These are phyloP conservation scores for Fusarium gaditjirri DNA, from an alignment of 2,329 filamentous ascomycete species.

Conservation along the genomic window DNA sequence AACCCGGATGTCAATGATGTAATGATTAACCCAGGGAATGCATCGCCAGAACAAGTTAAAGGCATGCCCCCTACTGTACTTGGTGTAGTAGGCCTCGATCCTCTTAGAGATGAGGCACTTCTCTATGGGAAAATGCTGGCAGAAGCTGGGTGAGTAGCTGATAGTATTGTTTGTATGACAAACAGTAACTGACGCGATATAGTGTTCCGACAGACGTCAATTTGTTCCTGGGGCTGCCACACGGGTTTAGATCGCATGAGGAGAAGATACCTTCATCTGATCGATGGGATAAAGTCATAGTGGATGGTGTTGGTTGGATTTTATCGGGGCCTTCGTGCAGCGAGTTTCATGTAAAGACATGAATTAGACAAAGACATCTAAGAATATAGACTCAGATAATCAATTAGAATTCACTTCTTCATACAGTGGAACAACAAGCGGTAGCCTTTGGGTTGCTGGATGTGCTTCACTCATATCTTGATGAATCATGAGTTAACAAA, in stretches of 20 bases:
- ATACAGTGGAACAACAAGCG: too few species aligned
- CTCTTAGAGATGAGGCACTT: background rate
- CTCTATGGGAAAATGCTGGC: conserved; percentile 2
- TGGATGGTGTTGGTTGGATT: background rate
- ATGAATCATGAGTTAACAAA: too few species aligned
- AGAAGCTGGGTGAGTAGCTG: background rate
- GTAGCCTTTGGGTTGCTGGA: too few species aligned
- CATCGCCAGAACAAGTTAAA: background rate
- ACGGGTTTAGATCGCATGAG: conserved; percentile 5
- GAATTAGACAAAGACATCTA: background rate
- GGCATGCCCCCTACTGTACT: conserved; percentile 2
- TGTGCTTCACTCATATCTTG: too few species aligned
- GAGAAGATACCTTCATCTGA: background rate
- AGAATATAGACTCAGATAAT: background rate
- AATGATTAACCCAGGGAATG: background rate
- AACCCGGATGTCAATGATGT: background rate
- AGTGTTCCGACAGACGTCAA: background rate
- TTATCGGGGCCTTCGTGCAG: background rate
- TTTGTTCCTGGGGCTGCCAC: background rate
- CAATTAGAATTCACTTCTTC: too few species aligned
- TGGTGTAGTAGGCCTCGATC: background rate
- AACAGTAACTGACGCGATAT: accelerated
- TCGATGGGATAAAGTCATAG: conserved; percentile 1
- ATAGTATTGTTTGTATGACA: accelerated
- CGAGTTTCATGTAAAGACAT: background rate